Conservation (phyloP, 2,329 filamentous ascomycete species). For the Trichocomaceae sp. region DNA sequence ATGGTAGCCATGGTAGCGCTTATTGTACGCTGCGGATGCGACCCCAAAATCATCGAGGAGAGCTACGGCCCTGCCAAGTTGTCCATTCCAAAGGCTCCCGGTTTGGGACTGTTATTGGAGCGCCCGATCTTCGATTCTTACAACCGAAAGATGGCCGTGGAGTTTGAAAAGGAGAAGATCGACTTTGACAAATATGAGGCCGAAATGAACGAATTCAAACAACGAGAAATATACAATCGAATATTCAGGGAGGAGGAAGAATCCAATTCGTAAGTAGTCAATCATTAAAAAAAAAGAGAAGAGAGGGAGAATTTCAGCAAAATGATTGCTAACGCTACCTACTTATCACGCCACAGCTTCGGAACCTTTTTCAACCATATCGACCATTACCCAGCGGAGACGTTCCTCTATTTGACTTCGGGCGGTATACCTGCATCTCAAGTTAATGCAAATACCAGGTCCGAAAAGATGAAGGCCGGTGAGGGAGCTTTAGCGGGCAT, state of each 20-base stretch:
- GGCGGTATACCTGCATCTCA: slow-evolving; percentile 59
- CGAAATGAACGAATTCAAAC: slow-evolving; percentile 82
- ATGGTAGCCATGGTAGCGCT: slow-evolving; percentile 94
- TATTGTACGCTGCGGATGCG: slow-evolving; percentile 75
- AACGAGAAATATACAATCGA: slow-evolving; percentile 80
- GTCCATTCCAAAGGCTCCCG: slow-evolving; percentile 88
- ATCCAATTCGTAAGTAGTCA: slow-evolving; percentile 75
- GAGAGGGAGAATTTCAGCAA: no score
- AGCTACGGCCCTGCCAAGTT: slow-evolving; percentile 68
- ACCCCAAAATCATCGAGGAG: slow-evolving; percentile 62
- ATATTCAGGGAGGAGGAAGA: slow-evolving; percentile 88
- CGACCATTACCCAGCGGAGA: slow-evolving; percentile 64
- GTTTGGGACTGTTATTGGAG: slow-evolving; percentile 80
- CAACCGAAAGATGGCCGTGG: slow-evolving; percentile 61
- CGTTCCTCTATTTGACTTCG: slow-evolving; percentile 69
- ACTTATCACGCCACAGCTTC: slow-evolving; percentile 52
- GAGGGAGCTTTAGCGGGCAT: slow-evolving; percentile 15
- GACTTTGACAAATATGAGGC: slow-evolving; percentile 72
- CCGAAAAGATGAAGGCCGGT: background rate
- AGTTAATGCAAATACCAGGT: slow-evolving; percentile 12
- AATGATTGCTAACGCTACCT: background rate
- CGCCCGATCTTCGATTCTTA: slow-evolving; percentile 86
- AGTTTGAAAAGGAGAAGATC: slow-evolving; percentile 61
- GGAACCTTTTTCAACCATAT: slow-evolving; percentile 73
- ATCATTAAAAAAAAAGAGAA: no score